Conservation (phyloP, 1,284 basidiomycete genomes). For the Apiotrichum laibachii region DNA sequence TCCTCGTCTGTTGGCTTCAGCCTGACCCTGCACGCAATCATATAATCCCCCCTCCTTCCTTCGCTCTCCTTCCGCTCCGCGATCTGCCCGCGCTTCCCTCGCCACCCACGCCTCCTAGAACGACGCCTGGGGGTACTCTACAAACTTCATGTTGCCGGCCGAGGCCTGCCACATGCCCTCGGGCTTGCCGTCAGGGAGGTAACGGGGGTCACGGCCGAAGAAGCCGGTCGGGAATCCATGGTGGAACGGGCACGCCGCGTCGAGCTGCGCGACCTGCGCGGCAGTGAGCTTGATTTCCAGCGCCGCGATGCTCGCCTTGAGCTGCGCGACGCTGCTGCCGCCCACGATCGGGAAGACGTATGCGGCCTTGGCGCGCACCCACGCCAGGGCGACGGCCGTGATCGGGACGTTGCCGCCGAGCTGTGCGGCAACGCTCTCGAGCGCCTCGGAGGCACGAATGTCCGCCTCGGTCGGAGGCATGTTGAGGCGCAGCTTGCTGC, state of each 20-base stretch:
- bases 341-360: constrained; percentile 46
- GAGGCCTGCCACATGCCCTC: too few species aligned
- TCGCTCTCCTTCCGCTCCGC: too few species aligned
- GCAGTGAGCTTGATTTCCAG: constrained; percentile 44
- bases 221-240: constrained; percentile 37
- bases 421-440: constrained; percentile 46
- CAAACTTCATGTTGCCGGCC: too few species aligned
- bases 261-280: constrained; percentile 45
- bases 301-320: constrained; percentile 42
- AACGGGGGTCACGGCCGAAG: constrained; percentile 25
- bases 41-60: too few species aligned
- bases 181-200: too few species aligned
- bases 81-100: too few species aligned
- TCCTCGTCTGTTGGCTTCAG: too few species aligned
- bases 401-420: constrained; percentile 18
- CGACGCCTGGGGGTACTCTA: too few species aligned
- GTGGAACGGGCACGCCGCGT: constrained; percentile 37
- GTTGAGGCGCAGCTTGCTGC: constrained; percentile 16
- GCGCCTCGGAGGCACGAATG: constrained; percentile 27
- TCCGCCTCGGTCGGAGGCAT: constrained; percentile 30
- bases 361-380: neutral
- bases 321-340: constrained; percentile 45
- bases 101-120: too few species aligned
- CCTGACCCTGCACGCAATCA: too few species aligned
- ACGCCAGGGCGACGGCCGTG: too few species aligned